Base-by-base conservation (phyloP, 768 basidiomycete species). In the Lactarius quietus region DNA sequence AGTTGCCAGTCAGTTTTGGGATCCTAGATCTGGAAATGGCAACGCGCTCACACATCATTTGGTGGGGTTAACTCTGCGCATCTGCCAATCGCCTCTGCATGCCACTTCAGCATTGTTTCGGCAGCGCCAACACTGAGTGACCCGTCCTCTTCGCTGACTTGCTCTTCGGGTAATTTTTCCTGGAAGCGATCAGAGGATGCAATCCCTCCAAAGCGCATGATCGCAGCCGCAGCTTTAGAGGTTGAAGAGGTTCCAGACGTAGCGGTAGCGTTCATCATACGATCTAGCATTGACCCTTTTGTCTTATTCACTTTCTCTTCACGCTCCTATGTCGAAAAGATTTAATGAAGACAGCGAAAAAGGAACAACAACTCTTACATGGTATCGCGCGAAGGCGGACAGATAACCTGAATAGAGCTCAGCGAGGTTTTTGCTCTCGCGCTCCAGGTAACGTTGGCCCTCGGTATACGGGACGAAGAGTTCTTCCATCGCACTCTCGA, bases 401-500 rank as follows among this genome's bases (percentile, higher is more conserved):
- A 98, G 78, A 66, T 90, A 84, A 23, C 77, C 81, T 8, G 87
- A 83, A 72, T 95, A 98, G 15, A 98, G 80, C 48, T 89, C 85
- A 1, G 85, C 85, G 54, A 98, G 73, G 71, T 86, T 93, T 73
- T 86, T 90, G 68, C 85, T 90, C 79, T 99, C 97, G 48, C 87
- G 86, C 72, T 98, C 97, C 4, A 98, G 82, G 73, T 98, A 98
- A 62, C 94, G 80, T 64, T 86, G 86, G 3, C 92, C 94, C 76
- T 99, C 96, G 1, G 88, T 90, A 72, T 95, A 98, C 3, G 93
- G 92, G 26, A 95, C 86, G 68, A 98, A 98, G 23, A 98, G 83
- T 73, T 98, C 97, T 68, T 98, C 97, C 85, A 97, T 88, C 9
- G 94, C 92, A 9, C 86, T 87, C 74, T 98, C 97, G n/a, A 99